Evolutionary conservation across 192 early-diverging fungal species (phyloP).

Genomic region (Dimargaris cristalligena): DNA sequence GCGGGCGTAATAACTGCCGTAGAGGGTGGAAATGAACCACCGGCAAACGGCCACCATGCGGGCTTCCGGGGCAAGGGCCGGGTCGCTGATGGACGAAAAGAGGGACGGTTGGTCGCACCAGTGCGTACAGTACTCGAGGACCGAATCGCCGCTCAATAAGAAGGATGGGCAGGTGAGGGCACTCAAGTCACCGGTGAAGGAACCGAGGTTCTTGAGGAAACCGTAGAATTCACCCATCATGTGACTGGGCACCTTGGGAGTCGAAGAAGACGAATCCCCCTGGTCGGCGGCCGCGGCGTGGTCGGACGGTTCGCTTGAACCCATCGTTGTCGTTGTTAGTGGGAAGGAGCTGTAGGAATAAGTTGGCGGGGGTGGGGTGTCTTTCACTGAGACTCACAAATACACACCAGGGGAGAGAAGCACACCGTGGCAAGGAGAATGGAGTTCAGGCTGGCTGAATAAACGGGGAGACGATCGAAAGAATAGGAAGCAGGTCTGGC

Average conservation of each 20-base stretch:
- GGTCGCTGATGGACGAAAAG: slow-evolving; percentile 46
- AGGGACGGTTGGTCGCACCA: slow-evolving; percentile 46
- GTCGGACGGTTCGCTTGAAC: neutral
- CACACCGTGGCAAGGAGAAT: neutral
- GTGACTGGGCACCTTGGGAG: slow-evolving; percentile 34
- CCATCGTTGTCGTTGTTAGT: neutral
- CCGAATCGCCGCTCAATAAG: slow-evolving; percentile 52
- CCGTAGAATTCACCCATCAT: slow-evolving; percentile 43
- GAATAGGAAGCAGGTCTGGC: no score
- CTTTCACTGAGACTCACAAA: neutral
- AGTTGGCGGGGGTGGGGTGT: neutral
- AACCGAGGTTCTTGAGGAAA: slow-evolving; percentile 49
- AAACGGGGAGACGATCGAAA: no score
- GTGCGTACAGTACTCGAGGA: slow-evolving; percentile 52
- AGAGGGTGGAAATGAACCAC: slow-evolving; percentile 69
- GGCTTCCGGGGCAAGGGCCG: slow-evolving; percentile 36
- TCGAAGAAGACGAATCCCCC: neutral
- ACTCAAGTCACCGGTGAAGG: slow-evolving; percentile 67
- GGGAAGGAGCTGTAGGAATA: neutral
- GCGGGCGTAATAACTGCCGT: slow-evolving; percentile 57
- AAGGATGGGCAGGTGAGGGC: slow-evolving; percentile 67
- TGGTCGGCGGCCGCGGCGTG: neutral
- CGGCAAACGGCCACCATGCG: slow-evolving; percentile 47
- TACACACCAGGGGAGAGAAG: neutral
- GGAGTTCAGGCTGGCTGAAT: neutral